Evolutionary conservation across 306 rosid species (phyloP).

Genomic region (Dryas octopetala): DNA sequence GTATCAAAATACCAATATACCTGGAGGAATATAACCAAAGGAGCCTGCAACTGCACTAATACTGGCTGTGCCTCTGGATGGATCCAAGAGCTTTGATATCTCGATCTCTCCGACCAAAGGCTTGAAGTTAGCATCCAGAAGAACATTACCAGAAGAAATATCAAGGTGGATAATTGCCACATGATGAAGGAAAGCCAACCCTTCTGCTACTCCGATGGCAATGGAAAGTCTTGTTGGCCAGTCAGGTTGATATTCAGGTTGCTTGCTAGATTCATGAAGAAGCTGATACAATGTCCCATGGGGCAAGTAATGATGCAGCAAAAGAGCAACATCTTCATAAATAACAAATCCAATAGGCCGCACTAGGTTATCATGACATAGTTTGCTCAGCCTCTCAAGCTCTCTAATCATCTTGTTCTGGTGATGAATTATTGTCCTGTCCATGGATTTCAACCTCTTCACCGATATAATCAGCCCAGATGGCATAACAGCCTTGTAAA

Average conservation of each 20-base stretch:
- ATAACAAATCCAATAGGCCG: slow-evolving; percentile 92
- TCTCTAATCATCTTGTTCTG: slow-evolving; percentile 97
- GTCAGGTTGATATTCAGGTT: slow-evolving; percentile 83
- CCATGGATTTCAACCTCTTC: slow-evolving; percentile 90
- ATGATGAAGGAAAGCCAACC: slow-evolving; percentile 91
- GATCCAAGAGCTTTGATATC: slow-evolving; percentile 94
- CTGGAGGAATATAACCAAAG: slow-evolving; percentile 98
- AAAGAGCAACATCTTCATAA: slow-evolving; percentile 91
- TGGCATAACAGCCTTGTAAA: slow-evolving; percentile 95
- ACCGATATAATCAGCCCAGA: slow-evolving; percentile 84
- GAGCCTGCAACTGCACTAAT: slow-evolving; percentile 99
- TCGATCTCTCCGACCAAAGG: slow-evolving; percentile 94
- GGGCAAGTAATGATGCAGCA: slow-evolving; percentile 80
- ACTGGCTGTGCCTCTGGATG: slow-evolving; percentile 93
- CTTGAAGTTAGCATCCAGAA: slow-evolving; percentile 73
- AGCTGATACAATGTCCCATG: slow-evolving; percentile 86
- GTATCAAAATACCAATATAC: slow-evolving; percentile 29
- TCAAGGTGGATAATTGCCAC: slow-evolving; percentile 95
- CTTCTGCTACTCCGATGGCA: slow-evolving; percentile 94
- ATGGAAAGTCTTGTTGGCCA: slow-evolving; percentile 85
- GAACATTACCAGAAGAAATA: slow-evolving; percentile 87
- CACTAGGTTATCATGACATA: slow-evolving; percentile 79
- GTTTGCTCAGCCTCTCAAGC: slow-evolving; percentile 89
- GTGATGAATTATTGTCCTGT: slow-evolving; percentile 90
- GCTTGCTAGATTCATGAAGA: slow-evolving; percentile 75